These are phyloP conservation scores for Chrysopogon serrulatus DNA, from an alignment of 176 grass and related monocot genomes.

Conservation along the genomic window DNA sequence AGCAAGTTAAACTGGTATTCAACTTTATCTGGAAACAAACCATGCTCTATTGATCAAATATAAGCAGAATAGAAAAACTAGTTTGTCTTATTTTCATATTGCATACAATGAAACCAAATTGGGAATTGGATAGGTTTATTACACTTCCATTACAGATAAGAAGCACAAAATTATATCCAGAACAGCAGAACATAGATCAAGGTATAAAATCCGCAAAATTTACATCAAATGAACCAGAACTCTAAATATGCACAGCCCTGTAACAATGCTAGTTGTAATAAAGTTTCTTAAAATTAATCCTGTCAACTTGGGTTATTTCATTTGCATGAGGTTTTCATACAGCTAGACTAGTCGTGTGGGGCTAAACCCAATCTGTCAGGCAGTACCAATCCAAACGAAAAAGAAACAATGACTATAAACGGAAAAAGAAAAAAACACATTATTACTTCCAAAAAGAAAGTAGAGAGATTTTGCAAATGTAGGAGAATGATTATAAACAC, in stretches of 20 bases:
- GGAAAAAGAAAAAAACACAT: background rate
- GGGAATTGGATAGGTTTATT: background rate
- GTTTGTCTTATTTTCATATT: background rate
- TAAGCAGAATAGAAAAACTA: background rate
- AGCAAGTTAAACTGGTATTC: background rate
- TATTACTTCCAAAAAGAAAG: background rate
- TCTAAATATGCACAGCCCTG: background rate
- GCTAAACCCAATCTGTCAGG: slow-evolving; percentile 5
- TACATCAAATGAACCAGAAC: background rate
- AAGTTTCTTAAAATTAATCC: background rate
- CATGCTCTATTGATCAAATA: background rate
- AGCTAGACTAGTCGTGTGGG: background rate
- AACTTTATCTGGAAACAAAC: background rate
- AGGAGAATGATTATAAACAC: background rate
- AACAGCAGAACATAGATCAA: background rate
- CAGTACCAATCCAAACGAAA: background rate
- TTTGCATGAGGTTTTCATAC: background rate
- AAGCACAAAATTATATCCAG: background rate
- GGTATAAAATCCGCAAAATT: background rate
- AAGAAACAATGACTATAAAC: too few species aligned
- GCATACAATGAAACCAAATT: background rate
- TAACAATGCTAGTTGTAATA: background rate
- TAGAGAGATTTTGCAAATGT: background rate
- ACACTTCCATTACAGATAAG: background rate
- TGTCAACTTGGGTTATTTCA: background rate